Conservation (phyloP, 495 filamentous ascomycete species). For the Delitschia confertaspora region DNA sequence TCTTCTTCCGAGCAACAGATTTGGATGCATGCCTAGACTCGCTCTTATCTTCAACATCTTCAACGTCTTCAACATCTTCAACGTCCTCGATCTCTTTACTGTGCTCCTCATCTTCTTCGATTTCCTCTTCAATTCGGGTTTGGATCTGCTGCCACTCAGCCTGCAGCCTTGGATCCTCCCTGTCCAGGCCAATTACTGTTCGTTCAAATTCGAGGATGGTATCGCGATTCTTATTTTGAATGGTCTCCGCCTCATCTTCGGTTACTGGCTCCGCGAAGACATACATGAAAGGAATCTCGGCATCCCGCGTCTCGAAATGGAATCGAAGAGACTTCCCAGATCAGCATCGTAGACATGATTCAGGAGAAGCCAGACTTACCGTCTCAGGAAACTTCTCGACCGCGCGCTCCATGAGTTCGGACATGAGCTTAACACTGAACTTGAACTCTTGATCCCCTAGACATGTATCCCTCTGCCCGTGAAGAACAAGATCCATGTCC, state of each 20-base stretch:
- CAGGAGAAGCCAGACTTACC: conserved; percentile 31
- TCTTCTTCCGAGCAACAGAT: no score
- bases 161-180: conserved; percentile 13
- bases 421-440: conserved; percentile 66
- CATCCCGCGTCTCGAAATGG: conserved; percentile 72
- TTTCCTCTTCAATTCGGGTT: conserved; percentile 25
- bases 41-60: conserved; percentile 14
- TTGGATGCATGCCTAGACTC: conserved; percentile 4
- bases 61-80: conserved; percentile 9
- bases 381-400: conserved; percentile 59
- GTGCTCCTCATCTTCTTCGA: conserved; percentile 42
- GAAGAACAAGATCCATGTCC: conserved; percentile 81
- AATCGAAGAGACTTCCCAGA: conserved; percentile 58
- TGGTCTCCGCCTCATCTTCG: conserved; percentile 56
- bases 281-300: conserved; percentile 62
- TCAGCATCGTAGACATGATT: no score
- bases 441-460: conserved; percentile 87
- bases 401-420: conserved; percentile 64
- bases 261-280: conserved; percentile 81
- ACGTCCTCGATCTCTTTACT: conserved; percentile 22
- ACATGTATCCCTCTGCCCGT: conserved; percentile 54
- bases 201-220: conserved; percentile 61
- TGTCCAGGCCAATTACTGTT: conserved; percentile 45
- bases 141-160: conserved; percentile 24
- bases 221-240: conserved; percentile 57